Conservation (phyloP, 306 rosid genomes). For the Delonix regia region DNA sequence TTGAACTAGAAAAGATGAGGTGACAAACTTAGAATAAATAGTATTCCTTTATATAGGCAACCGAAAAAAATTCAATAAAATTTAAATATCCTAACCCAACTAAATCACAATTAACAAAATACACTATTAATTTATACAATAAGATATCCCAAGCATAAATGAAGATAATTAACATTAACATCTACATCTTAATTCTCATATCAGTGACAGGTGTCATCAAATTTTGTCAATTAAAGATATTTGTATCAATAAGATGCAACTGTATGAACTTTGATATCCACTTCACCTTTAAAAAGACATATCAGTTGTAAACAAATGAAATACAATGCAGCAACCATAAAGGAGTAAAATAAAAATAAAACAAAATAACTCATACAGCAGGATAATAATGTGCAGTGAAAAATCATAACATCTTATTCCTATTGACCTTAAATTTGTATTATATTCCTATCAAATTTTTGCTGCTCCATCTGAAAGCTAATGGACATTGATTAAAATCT, state of each 20-base stretch:
- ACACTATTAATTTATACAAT: background rate
- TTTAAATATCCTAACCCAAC: no score
- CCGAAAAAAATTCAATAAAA: no score
- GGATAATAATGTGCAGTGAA: background rate
- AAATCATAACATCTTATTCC: background rate
- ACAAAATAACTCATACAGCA: background rate
- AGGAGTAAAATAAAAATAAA: background rate
- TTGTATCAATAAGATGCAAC: constrained; percentile 22
- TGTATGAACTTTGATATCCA: background rate
- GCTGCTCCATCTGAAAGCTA: background rate
- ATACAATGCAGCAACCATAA: background rate
- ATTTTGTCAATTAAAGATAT: constrained; percentile 17
- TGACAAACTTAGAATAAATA: no score
- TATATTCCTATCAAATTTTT: background rate
- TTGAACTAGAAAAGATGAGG: no score
- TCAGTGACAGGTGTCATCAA: background rate
- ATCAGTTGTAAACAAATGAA: background rate
- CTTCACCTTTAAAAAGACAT: background rate
- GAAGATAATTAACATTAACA: background rate
- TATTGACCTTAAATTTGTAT: background rate
- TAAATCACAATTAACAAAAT: background rate
- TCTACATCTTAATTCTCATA: background rate
- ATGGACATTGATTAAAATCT: no score
- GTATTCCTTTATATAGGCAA: no score
- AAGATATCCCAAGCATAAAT: background rate